Base-by-base conservation (phyloP, 768 basidiomycete genomes). In the Tricholoma flavovirens region DNA sequence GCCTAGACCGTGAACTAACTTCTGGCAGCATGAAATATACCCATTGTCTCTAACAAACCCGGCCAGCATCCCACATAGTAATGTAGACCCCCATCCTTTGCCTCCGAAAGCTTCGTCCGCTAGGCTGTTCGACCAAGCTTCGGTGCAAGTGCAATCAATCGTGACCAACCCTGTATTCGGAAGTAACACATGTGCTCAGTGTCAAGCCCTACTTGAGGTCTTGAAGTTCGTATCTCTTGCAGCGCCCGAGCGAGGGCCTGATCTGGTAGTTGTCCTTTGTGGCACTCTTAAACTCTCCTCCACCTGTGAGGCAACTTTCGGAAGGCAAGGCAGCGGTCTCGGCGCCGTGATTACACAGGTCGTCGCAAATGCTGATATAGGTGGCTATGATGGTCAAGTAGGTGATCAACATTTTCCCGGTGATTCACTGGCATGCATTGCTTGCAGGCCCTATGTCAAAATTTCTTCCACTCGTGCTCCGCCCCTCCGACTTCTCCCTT, bases 371-470 rank as follows among this genome's bases (percentile, higher is more conserved):
- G 84, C 87, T 6, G 81, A 90, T 62, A 81, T 85, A 2, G 83
- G 82, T 11, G 86, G 87, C 5, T 82, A 81, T 54, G 88, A 90
- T 62, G 88, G 88, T 12, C 84, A 87, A 76, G 85, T 86, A 30
- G 65, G 59, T 35, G 24, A 48, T 50, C 59, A 45, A 32, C 12
- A 14, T 15, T 51, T 48, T 32, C 22, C 54, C 19, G 36, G n/a
- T 26, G 15, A 50, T 46, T 40, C 36, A 17, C 29, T 4, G 43
- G 30, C 2, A n/a, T 11, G 19, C 19, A 43, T 61, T 19, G 3
- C 36, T 30, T 12, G 12, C 50, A 84, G 84, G 69, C 78, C 40
- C 66, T 87, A 46, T 88, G 86, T 66, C 70, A 82, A 40, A 80
- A 82, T 65, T 85, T 87, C 66, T 67, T 85, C 12, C 59, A 55